Evolutionary conservation across 139 green algal species (phyloP).

Genomic region (Diplosphaera chodatii): DNA sequence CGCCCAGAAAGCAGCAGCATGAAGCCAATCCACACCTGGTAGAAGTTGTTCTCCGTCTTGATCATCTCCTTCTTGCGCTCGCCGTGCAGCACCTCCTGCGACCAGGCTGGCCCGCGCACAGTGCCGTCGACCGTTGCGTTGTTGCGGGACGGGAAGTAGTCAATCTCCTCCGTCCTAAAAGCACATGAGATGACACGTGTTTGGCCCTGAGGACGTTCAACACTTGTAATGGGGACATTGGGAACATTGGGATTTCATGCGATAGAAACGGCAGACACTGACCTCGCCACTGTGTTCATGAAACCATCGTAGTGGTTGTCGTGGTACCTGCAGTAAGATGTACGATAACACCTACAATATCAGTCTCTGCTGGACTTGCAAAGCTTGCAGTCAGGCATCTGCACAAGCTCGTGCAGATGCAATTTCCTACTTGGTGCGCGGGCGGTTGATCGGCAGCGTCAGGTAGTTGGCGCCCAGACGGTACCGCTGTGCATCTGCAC

Average conservation of each 20-base stretch:
- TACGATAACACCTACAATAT: no score
- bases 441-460: constrained; percentile 37
- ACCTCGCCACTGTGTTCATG: background rate
- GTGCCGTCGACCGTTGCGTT: background rate
- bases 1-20: no score
- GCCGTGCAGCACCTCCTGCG: background rate
- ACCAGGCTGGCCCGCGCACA: background rate
- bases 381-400: no score
- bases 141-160: background rate
- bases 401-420: no score
- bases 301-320: background rate
- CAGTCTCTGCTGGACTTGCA: no score
- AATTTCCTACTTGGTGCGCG: background rate
- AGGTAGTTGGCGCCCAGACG: constrained; percentile 82
- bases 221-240: no score
- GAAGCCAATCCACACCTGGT: background rate
- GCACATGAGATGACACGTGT: no score
- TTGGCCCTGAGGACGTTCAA: no score
- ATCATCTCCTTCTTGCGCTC: background rate
- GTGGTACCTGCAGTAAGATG: no score
- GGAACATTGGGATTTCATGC: no score
- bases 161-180: background rate
- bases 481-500: constrained; percentile 53
- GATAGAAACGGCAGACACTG: no score
- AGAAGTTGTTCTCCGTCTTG: background rate